A percentile compares a stretch with the other conserved stretches of the same genome.
Evolutionary conservation across 345 rosid species (phyloP).

Genomic region (Tarenaya hassleriana): DNA sequence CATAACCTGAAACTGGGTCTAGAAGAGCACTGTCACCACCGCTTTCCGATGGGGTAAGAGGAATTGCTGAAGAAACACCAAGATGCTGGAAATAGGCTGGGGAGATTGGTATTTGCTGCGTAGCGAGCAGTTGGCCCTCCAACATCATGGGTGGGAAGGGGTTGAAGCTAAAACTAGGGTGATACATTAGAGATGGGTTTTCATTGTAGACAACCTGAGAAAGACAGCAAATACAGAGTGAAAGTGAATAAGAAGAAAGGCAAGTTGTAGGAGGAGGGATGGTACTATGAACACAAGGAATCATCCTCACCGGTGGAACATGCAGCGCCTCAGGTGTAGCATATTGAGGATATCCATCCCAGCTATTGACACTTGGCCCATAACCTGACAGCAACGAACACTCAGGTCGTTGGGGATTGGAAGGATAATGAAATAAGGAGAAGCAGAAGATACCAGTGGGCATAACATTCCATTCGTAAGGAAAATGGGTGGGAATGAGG

Average conservation of each 20-base stretch:
- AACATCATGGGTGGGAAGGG: slow-evolving; percentile 50
- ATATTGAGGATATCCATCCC: slow-evolving; percentile 50
- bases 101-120: slow-evolving; percentile 44
- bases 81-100: slow-evolving; percentile 39
- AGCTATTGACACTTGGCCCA: slow-evolving; percentile 30
- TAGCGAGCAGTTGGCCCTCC: slow-evolving; percentile 61
- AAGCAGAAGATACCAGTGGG: slow-evolving; percentile 34
- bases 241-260: slow-evolving; percentile 5
- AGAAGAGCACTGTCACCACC: slow-evolving; percentile 33
- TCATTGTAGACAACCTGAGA: slow-evolving; percentile 56
- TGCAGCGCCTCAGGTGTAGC: slow-evolving; percentile 46
- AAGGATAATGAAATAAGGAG: not conserved
- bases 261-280: not conserved
- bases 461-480: slow-evolving; percentile 35
- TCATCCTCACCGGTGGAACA: slow-evolving; percentile 44
- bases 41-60: slow-evolving; percentile 36
- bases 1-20: slow-evolving; percentile 48
- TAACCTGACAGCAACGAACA: slow-evolving; percentile 35
- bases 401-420: not conserved
- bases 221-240: not conserved
- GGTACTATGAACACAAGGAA: no score
- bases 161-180: slow-evolving; percentile 44
- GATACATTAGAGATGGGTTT: slow-evolving; percentile 42
- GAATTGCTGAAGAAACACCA: slow-evolving; percentile 41
- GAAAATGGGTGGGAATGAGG: slow-evolving; percentile 24